Percentiles rank a stretch among this genome's conserved stretches.
phyloP scores from a whole-genome alignment of 768 basidiomycete species.

The Mycena vulgaris region DNA sequence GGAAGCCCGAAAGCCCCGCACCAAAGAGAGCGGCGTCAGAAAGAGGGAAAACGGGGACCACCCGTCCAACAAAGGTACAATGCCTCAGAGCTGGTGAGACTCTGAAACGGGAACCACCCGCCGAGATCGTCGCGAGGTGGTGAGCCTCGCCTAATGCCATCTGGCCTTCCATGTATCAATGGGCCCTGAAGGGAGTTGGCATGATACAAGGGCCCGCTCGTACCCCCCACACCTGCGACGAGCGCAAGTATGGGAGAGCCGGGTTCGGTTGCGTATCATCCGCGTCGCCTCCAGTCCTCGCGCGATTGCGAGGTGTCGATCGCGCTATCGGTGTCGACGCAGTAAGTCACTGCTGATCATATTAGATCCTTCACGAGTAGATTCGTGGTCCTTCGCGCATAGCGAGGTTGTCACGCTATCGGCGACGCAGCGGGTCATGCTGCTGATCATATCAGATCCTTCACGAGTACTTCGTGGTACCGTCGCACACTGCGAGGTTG shows the following conservation, averaged over 20 bases:
- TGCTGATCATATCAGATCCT: constrained; percentile 15
- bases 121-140: constrained; percentile 28
- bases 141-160: constrained; percentile 16
- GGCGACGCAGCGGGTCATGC: constrained; percentile 16
- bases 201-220: constrained; percentile 27
- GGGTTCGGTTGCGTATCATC: constrained; percentile 29
- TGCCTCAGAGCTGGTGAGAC: constrained; percentile 36
- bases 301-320: constrained; percentile 9
- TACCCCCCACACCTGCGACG: constrained; percentile 27
- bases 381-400: constrained; percentile 9
- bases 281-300: constrained; percentile 7
- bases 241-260: constrained; percentile 26
- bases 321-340: constrained; percentile 3
- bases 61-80: constrained; percentile 23
- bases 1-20: not conserved
- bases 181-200: constrained; percentile 20
- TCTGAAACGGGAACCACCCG: constrained; percentile 36
- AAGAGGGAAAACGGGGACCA: constrained; percentile 20
- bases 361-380: constrained; percentile 14
- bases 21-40: constrained; percentile 4
- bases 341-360: not conserved
- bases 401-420: constrained; percentile 6
- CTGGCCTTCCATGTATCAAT: not conserved
- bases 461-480: not conserved
- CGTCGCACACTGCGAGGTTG: constrained; percentile 2